Conservation (phyloP, 2,329 filamentous ascomycete species). For the Pseudogymnoascus sp. region DNA sequence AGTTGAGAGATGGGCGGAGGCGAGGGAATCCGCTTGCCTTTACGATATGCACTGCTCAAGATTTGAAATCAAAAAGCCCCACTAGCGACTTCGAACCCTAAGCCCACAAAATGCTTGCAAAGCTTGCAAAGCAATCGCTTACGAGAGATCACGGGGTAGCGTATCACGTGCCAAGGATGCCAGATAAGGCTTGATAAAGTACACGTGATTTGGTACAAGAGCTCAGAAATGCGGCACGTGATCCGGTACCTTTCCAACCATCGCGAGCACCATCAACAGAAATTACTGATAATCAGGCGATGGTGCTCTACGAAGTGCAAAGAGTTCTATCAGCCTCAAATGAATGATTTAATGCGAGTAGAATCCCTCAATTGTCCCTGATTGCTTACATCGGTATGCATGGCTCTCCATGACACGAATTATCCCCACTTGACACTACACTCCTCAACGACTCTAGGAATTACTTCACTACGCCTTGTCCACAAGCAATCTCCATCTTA, state of each 20-base stretch:
- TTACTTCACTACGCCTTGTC: background rate
- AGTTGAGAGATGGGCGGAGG: conserved; percentile 8
- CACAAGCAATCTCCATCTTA: background rate
- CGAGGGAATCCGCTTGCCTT: conserved; percentile 7
- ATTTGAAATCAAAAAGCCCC: conserved; percentile 10
- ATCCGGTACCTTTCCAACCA: background rate
- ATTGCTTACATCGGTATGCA: background rate
- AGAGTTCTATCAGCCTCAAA: background rate
- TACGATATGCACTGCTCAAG: conserved; percentile 25
- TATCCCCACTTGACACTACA: no score
- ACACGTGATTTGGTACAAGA: background rate
- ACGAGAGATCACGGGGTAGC: conserved; percentile 2
- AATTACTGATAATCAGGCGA: background rate
- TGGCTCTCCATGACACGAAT: background rate
- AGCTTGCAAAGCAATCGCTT: conserved; percentile 9
- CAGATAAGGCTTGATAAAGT: background rate
- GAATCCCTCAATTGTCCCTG: background rate
- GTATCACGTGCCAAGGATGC: background rate
- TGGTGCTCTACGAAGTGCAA: background rate
- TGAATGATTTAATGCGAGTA: background rate
- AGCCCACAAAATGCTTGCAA: conserved; percentile 10
- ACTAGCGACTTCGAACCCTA: conserved; percentile 5
- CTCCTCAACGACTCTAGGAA: background rate
- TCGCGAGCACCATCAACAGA: background rate
- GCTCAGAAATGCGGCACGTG: background rate